Conservation (phyloP, 2,329 filamentous ascomycete species). For the Teratosphaeria destructans region DNA sequence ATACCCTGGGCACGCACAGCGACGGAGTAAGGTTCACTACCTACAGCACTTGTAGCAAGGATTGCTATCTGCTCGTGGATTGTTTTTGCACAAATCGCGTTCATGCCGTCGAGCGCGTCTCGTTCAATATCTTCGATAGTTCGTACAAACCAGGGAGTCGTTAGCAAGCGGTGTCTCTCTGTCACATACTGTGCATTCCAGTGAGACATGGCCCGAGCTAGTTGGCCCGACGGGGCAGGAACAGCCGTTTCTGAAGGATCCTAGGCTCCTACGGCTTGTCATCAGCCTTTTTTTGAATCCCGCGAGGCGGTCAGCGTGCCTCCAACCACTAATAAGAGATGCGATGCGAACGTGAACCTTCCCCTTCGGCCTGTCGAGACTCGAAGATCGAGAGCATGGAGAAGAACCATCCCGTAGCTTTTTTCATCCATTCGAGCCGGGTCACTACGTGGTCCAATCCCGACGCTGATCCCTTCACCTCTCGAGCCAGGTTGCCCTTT, state of each 20-base stretch:
- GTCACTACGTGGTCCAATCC: not conserved
- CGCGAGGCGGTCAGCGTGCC: not conserved
- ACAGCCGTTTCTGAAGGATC: not conserved
- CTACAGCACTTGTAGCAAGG: not conserved
- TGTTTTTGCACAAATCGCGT: not conserved
- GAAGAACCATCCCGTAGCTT: not conserved
- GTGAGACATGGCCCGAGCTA: not conserved
- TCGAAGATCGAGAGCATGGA: not conserved
- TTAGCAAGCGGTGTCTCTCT: not conserved
- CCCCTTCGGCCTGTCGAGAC: not conserved
- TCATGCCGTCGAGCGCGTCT: not conserved
- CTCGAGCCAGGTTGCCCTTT: not conserved
- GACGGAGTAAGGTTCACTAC: not conserved
- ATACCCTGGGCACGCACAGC: not conserved
- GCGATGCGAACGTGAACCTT: not conserved
- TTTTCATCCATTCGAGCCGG: not conserved
- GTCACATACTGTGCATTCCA: not conserved
- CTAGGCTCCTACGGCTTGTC: not conserved
- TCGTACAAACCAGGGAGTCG: not conserved
- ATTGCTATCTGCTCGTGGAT: not conserved
- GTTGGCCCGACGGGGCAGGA: not conserved
- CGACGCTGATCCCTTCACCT: not conserved
- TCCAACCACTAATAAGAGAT: not conserved
- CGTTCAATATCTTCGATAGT: not conserved
- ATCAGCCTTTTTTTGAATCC: not conserved